phyloP scores from a whole-genome alignment of 2,329 filamentous ascomycete species.

The Erysiphe neolycopersici region DNA sequence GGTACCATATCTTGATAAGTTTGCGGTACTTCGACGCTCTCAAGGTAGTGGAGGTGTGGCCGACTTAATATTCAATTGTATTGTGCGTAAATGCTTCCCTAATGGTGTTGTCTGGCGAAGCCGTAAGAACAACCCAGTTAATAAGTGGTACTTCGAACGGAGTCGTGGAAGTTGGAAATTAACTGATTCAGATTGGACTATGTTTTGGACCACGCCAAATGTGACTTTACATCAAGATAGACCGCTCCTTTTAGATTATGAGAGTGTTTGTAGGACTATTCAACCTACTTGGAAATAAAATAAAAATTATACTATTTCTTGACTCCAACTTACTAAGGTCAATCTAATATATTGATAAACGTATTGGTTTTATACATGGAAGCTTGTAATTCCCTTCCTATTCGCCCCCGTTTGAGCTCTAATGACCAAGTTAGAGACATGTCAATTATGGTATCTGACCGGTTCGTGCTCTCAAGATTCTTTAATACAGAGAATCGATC shows the following conservation, averaged over 20 bases:
- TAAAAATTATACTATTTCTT: slow-evolving; percentile 19
- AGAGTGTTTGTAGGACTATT: slow-evolving; percentile 42
- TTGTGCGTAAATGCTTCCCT: slow-evolving; percentile 76
- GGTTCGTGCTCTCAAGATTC: too few relatives aligned
- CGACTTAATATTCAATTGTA: slow-evolving; percentile 86
- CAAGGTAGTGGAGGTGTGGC: slow-evolving; percentile 84
- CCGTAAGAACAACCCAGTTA: slow-evolving; percentile 75
- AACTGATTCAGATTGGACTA: slow-evolving; percentile 65
- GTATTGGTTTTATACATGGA: too few relatives aligned
- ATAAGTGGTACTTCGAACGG: slow-evolving; percentile 98
- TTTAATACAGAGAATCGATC: too few relatives aligned
- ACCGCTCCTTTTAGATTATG: slow-evolving; percentile 37
- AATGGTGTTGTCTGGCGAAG: slow-evolving; percentile 73
- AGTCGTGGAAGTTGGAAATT: slow-evolving; percentile 64
- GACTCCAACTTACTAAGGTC: slow-evolving; percentile 20
- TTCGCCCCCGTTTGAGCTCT: too few relatives aligned
- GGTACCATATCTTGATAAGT: slow-evolving; percentile 92
- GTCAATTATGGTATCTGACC: too few relatives aligned
- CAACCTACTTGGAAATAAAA: slow-evolving; percentile 36
- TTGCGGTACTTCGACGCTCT: slow-evolving; percentile 66
- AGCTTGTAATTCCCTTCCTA: too few relatives aligned
- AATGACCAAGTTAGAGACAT: too few relatives aligned
- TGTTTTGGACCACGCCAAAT: slow-evolving; percentile 84
- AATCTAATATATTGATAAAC: too few relatives aligned
- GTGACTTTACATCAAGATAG: slow-evolving; percentile 22